Evolutionary conservation across 495 filamentous ascomycete genomes (phyloP), one percentile per base, ranked within the genome.

Genomic region (Penicillium crystallinum): DNA sequence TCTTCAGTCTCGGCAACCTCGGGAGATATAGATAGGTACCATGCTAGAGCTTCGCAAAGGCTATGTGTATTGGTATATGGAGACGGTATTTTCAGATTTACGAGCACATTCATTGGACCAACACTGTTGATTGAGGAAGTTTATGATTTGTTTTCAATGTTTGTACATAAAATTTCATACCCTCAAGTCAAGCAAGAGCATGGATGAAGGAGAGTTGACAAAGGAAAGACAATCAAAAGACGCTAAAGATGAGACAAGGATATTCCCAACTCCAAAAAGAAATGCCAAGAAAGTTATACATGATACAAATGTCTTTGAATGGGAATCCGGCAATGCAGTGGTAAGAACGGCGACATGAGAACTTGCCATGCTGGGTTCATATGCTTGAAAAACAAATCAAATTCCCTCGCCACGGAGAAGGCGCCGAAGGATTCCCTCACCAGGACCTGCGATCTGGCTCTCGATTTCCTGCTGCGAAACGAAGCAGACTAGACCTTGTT

Each of bases 391-490:
- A 31, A 30, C n/a, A 41, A 22, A 33, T 70, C 52, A 74, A 12
- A 74, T 50, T 29, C 71, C 70, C 52, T 77, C 67, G 11, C 67
- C 71, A 15, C 57, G 62, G n/a, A 81, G 66, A 12, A 81, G 58
- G 3, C 69, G 64, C 33, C 66, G 61, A 22, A 81, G 66, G 17
- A 81, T 78, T 14, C 71, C 71, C 38, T 77, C 76, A 10, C 89
- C 88, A 3, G 83, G 74, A 9, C 88, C 87, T 23, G 82, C 82
- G 42, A 90, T 79, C 30, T 86, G 87, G 22, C 73, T 70, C 57
- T 87, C 80, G 40, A 95, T 75, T 67, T 95, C 89, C 56, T 77
- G 83, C 59, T 89, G 86, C 6, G 87, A 84, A 10, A 91, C 86
- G 68, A 85, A 88, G 62, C 87, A 87, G 12, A 83, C 81, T 25